Conservation (phyloP, 352 stramenopile genomes). For the Globisporangium recalcitrans region DNA sequence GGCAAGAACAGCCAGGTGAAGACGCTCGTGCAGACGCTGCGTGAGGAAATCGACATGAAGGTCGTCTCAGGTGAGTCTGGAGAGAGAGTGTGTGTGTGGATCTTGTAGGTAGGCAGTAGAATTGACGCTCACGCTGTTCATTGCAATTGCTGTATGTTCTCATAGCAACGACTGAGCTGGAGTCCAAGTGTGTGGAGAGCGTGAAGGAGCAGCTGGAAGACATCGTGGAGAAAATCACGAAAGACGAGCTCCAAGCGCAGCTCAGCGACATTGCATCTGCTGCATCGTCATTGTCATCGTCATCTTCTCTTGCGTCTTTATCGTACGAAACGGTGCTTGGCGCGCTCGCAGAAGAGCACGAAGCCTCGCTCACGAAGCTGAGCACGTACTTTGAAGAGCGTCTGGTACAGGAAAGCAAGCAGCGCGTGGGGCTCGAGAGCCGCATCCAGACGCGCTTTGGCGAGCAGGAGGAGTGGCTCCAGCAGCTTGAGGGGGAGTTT, state of each 20-base stretch:
- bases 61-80: constrained; percentile 29
- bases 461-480: constrained; percentile 76
- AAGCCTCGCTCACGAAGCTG: constrained; percentile 61
- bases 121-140: no score
- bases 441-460: constrained; percentile 50
- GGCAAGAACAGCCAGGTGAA: constrained; percentile 67
- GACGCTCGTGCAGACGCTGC: constrained; percentile 65
- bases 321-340: constrained; percentile 47
- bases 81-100: no score
- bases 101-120: no score
- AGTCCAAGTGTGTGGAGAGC: constrained; percentile 21
- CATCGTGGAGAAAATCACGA: constrained; percentile 11
- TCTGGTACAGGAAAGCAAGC: constrained; percentile 51
- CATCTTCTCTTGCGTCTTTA: constrained; percentile 12
- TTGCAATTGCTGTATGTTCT: neutral
- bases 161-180: constrained; percentile 27
- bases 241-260: constrained; percentile 17
- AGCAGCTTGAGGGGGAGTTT: constrained; percentile 71
- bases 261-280: constrained; percentile 4
- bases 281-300: neutral
- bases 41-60: constrained; percentile 67
- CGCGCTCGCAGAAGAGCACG: constrained; percentile 60
- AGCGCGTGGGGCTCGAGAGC: constrained; percentile 52
- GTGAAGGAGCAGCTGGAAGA: constrained; percentile 23
- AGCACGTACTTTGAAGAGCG: constrained; percentile 65